Evolutionary conservation across 139 green algal species (phyloP).

Genomic region (Micractinium conductrix): DNA sequence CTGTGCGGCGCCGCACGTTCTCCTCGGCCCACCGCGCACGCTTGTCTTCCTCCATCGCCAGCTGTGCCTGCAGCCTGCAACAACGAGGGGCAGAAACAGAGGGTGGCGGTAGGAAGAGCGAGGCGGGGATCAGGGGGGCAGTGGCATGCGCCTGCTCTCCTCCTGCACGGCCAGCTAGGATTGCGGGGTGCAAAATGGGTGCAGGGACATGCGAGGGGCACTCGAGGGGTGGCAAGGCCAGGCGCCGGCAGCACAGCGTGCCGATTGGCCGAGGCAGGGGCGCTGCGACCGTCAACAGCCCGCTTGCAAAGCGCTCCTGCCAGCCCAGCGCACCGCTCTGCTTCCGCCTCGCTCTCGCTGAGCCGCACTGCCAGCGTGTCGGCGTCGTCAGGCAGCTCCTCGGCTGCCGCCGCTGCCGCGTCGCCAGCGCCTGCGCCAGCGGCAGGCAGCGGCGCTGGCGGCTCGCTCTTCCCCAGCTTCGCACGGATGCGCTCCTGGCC

Average conservation of each 20-base stretch:
- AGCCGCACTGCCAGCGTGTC: conserved; percentile 31
- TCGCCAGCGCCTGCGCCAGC: no score
- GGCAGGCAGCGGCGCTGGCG: background rate
- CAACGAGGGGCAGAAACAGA: background rate
- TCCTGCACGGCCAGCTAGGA: no score
- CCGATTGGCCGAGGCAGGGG: no score
- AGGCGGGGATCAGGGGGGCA: no score
- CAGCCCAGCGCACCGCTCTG: background rate
- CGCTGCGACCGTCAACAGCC: background rate
- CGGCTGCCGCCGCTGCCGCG: background rate
- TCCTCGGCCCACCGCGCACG: conserved; percentile 82
- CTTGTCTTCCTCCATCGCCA: conserved; percentile 81
- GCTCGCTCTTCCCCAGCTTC: conserved; percentile 20
- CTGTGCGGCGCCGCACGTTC: conserved; percentile 92
- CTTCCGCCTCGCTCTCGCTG: conserved; percentile 34
- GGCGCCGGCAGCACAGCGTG: no score
- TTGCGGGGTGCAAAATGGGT: no score
- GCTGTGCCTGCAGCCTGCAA: conserved; percentile 59
- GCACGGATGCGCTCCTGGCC: conserved; percentile 16
- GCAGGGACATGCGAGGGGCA: no score
- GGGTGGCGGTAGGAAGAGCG: no score
- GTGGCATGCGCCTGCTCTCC: no score
- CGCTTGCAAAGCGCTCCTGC: background rate
- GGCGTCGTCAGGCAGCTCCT: conserved; percentile 31
- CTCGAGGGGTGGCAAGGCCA: no score